Evolutionary conservation across 345 rosid genomes (phyloP), one percentile per base, ranked within the genome.

Genomic region (Camelina neglecta): DNA sequence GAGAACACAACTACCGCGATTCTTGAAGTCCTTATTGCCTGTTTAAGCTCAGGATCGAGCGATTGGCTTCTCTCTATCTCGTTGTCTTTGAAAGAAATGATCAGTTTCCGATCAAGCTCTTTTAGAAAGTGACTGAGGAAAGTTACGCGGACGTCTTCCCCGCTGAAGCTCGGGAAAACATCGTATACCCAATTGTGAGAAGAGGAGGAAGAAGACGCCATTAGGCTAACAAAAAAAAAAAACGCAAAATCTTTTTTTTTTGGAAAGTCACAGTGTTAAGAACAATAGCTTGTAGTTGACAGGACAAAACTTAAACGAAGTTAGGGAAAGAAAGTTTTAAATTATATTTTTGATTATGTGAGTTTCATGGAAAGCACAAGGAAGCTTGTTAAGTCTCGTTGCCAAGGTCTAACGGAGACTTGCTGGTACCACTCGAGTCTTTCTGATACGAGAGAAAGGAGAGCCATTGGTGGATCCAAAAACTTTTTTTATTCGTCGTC

Each of bases 111-210:
- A 51, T 67, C 71, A 4, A 67, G n/a, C 15, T 38, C 72, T 9
- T 13, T 23, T 0, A 53, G 50, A 38, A 67, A 67, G 24, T 53
- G 50, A 38, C 72, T 67, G 11, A 53, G 60, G 61, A 67, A 67
- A 0, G 5, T 67, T 9, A 4, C 1, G 0, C 50, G 61, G 23
- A 67, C 4, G 5, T 67, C 72, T 67, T 38, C 72, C 2, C 72
- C 72, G 0, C 72, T 67, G 50, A 67, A 67, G 50, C 72, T 69
- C 0, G 53, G 65, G 20, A 69, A 69, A 2, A 69, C 63, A 29
- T 13, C 16, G 1, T 31, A 29, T 13, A 13, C 2, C 8, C 38
- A 56, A 26, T 47, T 47, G 8, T 8, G 2, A 0, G 48, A 11
- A 44, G 48, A 44, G 7, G 35, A 33, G 35, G 7, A 6, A 33